Evolutionary conservation across 768 basidiomycete genomes (phyloP), one percentile per base, ranked within the genome.

Genomic region (Mycena indigotica): DNA sequence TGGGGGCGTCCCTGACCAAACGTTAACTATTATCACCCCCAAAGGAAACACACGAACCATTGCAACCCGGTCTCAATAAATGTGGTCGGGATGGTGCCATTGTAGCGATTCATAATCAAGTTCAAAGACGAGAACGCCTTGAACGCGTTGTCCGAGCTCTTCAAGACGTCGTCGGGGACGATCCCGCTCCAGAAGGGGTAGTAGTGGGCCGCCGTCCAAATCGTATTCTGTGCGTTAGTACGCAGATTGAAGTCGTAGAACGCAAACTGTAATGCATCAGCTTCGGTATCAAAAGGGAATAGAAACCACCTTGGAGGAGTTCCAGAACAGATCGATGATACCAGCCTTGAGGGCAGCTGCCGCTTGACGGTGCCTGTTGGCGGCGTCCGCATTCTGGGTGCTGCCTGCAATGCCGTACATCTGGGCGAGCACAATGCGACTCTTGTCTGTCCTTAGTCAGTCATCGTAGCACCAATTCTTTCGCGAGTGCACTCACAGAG

Each of bases 181-280:
- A 98, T 94, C 17, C 85, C 89, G 51, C 81, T 86, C 95, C 94
- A 97, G 49, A 88, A 77, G 0, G 95, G 91, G 69, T 93, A 93
- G 75, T 86, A 94, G 1, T 83, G 85, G 1, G 91, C 94, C 2
- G 75, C 79, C n/a, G 84, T 84, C 75, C 88, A 94, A 28, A 92
- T 67, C 48, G 64, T 71, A 65, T 84, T 87, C 52, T 88, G 84
- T 15, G 81, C 67, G 50, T 87, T 85, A 2, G 86, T 80, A 5
- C 84, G 87, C 38, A 88, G 70, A 70, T 93, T 92, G 73, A 89
- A 97, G 72, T 96, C 95, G 66, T 95, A 95, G 73, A 95, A 96
- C 0, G 88, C 88, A n/a, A 93, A 77, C 76, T 62, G 24, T 32
- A 35, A 3, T 39, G 50, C 21, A 55, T 16, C 16, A 40, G n/a